Percentiles rank a stretch among this genome's conserved stretches.
These are phyloP conservation scores for Boletus bicolor DNA, from an alignment of 768 basidiomycete species.

Conservation along the genomic window DNA sequence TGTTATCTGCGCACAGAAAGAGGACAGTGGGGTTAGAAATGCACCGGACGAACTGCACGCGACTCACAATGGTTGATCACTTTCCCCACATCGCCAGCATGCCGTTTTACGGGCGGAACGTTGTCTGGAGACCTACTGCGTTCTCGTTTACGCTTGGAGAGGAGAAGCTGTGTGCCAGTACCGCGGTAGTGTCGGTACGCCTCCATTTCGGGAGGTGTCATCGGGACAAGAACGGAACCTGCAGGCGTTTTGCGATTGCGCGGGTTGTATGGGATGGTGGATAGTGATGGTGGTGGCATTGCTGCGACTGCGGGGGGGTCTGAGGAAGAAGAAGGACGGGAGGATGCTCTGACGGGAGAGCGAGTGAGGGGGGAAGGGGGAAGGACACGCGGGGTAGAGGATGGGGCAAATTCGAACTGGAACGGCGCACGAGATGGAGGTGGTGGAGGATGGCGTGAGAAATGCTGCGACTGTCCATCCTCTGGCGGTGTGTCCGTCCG, in stretches of 20 bases:
- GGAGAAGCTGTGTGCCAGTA: constrained; percentile 49
- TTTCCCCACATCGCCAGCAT: constrained; percentile 65
- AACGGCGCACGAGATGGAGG: constrained; percentile 22
- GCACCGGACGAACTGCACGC: not conserved
- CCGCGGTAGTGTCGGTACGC: constrained; percentile 56
- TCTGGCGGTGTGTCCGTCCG: constrained; percentile 25
- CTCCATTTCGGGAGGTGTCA: constrained; percentile 61
- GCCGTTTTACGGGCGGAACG: constrained; percentile 46
- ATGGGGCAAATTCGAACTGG: constrained; percentile 21
- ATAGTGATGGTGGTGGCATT: constrained; percentile 28
- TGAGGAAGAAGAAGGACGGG: constrained; percentile 39
- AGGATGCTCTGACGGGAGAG: constrained; percentile 25
- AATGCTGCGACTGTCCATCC: constrained; percentile 21
- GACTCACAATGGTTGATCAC: constrained; percentile 79
- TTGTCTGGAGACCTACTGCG: constrained; percentile 38
- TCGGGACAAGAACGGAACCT: constrained; percentile 58
- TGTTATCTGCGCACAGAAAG: constrained; percentile 63
- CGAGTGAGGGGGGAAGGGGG: constrained; percentile 31
- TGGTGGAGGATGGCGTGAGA: constrained; percentile 25
- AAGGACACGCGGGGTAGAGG: constrained; percentile 22
- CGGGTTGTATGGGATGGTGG: constrained; percentile 62
- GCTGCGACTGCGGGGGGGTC: constrained; percentile 22
- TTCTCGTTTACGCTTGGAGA: constrained; percentile 51
- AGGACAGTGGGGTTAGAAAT: constrained; percentile 4
- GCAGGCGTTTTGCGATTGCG: constrained; percentile 58